Evolutionary conservation across 129 eudicot species (phyloP).

Genomic region (Pulicaria dysenterica): DNA sequence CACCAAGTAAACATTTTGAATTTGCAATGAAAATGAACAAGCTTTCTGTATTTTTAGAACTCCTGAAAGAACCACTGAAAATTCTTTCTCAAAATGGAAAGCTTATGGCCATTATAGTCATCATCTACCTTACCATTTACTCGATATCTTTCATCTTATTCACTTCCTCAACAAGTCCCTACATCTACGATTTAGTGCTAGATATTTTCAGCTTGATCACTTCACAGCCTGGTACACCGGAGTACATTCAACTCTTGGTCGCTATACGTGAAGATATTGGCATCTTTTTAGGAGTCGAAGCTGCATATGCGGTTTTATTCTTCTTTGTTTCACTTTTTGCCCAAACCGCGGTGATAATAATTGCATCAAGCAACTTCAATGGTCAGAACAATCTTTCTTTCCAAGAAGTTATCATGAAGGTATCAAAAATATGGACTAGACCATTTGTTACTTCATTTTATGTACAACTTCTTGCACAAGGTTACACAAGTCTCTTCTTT

Average conservation of each 20-base stretch:
- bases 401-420: constrained; percentile 31
- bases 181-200: neutral
- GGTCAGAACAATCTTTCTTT: constrained; percentile 28
- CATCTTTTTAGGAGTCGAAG: constrained; percentile 27
- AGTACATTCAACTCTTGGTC: constrained; percentile 18
- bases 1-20: neutral
- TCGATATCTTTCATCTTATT: constrained; percentile 25
- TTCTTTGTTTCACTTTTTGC: constrained; percentile 22
- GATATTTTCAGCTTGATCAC: neutral
- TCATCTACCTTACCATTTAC: constrained; percentile 29
- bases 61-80: constrained; percentile 45
- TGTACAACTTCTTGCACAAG: constrained; percentile 28
- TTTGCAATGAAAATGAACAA: constrained; percentile 20
- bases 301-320: constrained; percentile 17
- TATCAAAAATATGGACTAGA: constrained; percentile 43
- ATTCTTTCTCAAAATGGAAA: constrained; percentile 43
- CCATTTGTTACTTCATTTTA: constrained; percentile 39
- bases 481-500: constrained; percentile 27
- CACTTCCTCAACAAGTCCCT: constrained; percentile 20
- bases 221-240: constrained; percentile 28
- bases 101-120: constrained; percentile 38
- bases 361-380: constrained; percentile 32
- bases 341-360: constrained; percentile 19
- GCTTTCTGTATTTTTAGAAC: constrained; percentile 27
- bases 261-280: constrained; percentile 31